Evolutionary conservation across 306 rosid genomes (phyloP).

Genomic region (Mimosa bimucronata): DNA sequence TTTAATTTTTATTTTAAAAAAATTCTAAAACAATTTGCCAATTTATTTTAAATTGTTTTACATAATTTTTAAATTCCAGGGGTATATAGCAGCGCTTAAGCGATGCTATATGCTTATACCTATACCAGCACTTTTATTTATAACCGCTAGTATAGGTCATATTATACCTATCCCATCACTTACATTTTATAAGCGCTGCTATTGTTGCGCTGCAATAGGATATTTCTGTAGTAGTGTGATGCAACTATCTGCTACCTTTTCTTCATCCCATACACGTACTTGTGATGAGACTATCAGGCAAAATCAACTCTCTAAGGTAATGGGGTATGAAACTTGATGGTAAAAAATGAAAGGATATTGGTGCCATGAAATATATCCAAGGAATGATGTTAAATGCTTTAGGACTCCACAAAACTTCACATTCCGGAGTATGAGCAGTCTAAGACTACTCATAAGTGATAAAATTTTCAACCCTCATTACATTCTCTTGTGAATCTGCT

Average conservation of each 20-base stretch:
- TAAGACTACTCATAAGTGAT: not conserved
- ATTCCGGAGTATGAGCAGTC: constrained; percentile 4
- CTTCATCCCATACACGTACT: not conserved
- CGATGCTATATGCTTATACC: no score
- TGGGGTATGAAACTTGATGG: not conserved
- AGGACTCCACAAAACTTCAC: not conserved
- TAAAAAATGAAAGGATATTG: not conserved
- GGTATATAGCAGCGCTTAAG: no score
- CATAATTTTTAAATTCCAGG: no score
- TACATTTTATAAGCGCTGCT: no score
- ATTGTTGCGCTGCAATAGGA: no score
- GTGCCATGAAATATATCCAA: not conserved
- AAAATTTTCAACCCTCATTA: not conserved
- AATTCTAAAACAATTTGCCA: no score
- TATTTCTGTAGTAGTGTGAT: no score
- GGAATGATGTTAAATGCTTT: rapidly evolving
- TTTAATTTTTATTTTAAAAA: no score
- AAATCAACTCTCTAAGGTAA: not conserved
- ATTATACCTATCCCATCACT: no score
- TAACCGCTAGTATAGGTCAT: no score
- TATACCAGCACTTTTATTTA: no score
- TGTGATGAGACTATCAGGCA: not conserved
- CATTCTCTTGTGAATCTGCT: not conserved
- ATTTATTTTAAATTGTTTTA: no score
- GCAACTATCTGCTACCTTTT: not conserved